These are phyloP conservation scores for Cytospora leucostoma DNA, from an alignment of 2,329 filamentous ascomycete genomes.

Conservation along the genomic window DNA sequence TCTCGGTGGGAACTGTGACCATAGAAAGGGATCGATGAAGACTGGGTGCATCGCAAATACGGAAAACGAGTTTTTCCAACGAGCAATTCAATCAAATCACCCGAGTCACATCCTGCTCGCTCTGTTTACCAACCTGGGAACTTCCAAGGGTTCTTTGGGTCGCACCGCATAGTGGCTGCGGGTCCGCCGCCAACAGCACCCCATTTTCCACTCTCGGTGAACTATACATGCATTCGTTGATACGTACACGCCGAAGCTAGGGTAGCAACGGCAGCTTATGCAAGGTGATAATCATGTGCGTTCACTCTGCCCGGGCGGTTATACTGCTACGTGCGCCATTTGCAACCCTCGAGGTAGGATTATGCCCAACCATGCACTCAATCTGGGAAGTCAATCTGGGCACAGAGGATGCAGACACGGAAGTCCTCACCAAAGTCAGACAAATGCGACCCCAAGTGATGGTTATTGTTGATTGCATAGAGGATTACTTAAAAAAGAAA, in stretches of 20 bases:
- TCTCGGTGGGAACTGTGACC: background rate
- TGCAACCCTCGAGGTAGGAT: background rate
- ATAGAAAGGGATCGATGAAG: too few relatives aligned
- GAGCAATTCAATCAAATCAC: background rate
- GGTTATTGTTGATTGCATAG: too few relatives aligned
- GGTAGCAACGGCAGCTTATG: background rate
- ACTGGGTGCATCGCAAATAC: too few relatives aligned
- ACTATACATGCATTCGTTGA: background rate
- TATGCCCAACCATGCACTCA: background rate
- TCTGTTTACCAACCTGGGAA: background rate
- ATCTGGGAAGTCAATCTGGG: too few relatives aligned
- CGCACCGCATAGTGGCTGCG: background rate
- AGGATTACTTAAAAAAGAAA: too few relatives aligned
- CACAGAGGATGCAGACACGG: too few relatives aligned
- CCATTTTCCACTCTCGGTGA: too few relatives aligned
- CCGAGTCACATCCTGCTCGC: too few relatives aligned
- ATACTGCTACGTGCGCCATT: background rate
- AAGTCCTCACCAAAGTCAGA: too few relatives aligned
- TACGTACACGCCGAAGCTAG: background rate
- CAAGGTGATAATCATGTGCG: background rate
- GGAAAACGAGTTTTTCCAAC: background rate
- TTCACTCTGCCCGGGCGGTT: background rate
- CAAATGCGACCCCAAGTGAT: too few relatives aligned
- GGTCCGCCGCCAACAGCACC: background rate
- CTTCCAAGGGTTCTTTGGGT: background rate